A percentile compares a stretch with the other conserved stretches of the same genome.
Conservation (phyloP, 768 basidiomycete species). For the Boletus pseudopeckii region DNA sequence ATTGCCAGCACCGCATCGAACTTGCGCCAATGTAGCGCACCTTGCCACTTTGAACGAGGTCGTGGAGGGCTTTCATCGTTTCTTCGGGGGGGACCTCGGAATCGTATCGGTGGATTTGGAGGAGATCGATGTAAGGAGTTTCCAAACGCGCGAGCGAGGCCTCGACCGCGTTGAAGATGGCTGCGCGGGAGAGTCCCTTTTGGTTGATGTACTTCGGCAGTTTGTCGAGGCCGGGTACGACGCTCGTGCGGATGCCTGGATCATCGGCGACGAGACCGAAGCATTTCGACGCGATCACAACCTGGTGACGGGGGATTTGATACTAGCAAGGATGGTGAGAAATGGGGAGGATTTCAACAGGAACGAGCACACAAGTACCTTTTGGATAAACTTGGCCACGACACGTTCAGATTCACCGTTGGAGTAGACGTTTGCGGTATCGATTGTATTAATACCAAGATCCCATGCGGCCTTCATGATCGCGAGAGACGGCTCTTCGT, state of each 20-base stretch:
- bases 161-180: constrained; percentile 36
- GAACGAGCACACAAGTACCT: not conserved
- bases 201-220: constrained; percentile 32
- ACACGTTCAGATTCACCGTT: not conserved
- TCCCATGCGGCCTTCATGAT: constrained; percentile 39
- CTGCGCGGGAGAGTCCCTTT: constrained; percentile 32
- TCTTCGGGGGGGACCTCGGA: constrained; percentile 35
- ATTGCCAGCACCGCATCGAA: constrained; percentile 45
- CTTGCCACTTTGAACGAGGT: constrained; percentile 43
- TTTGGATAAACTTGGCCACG: not conserved
- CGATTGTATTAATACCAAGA: constrained; percentile 37
- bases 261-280: constrained; percentile 13
- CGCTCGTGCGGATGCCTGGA: not conserved
- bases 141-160: constrained; percentile 34
- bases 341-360: not conserved
- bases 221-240: constrained; percentile 3
- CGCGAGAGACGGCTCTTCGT: constrained; percentile 25
- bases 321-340: constrained; percentile 11
- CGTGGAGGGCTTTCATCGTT: constrained; percentile 49
- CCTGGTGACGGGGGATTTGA: constrained; percentile 25
- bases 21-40: constrained; percentile 50
- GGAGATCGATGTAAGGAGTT: constrained; percentile 36
- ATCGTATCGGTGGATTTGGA: constrained; percentile 46
- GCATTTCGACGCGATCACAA: constrained; percentile 32
- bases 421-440: constrained; percentile 31